Evolutionary conservation across 179 eudicot genomes (phyloP), one percentile per base, ranked within the genome.

Genomic region (Beta corolliflora): DNA sequence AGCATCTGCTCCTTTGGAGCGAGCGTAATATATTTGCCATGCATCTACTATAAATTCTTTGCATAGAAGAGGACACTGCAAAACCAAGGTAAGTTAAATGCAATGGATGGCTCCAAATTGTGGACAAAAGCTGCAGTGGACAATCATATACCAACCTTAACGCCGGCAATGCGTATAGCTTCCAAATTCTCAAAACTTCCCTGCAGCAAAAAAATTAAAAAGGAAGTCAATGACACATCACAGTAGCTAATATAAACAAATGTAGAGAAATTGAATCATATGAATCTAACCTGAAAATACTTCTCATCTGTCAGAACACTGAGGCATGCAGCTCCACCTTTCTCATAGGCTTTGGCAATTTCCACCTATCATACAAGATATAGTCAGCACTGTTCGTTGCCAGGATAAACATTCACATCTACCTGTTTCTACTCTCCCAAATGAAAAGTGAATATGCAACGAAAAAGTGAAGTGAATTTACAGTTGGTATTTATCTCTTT

Each of bases 241-340:
- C 23, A 36, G 58, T 54, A 10, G 52, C 25, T 21, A 23, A 69
- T 61, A 76, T 8, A 23, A 60, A 70, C 59, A 2, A 12, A 19
- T 7, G 14, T 5, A 59, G 58, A 69, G 14, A 46, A 56, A 81
- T 45, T 23, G 63, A 45, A 9, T 18, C 14, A 56, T 4, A 70
- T 18, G 61, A 29, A 25, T 71, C 73, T 68, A 71, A 92, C 98
- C 92, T 94, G 91, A 78, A 96, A 96, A 84, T 61, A 96, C 79
- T 94, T 94, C 80, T 88, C 83, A 80, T 96, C 99, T 4, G 99
- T 96, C 85, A 96, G 88, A 81, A 96, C 97, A 87, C 99, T 96
- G 6, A 96, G 93, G 86, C 99, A 96, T 54, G 99, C 98, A 70
- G 99, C 99, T 75, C 99, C 99, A 83, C 99, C 99, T 90, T 84